phyloP scores from a whole-genome alignment of 2,329 filamentous ascomycete genomes.

The Monosporascus ibericus region DNA sequence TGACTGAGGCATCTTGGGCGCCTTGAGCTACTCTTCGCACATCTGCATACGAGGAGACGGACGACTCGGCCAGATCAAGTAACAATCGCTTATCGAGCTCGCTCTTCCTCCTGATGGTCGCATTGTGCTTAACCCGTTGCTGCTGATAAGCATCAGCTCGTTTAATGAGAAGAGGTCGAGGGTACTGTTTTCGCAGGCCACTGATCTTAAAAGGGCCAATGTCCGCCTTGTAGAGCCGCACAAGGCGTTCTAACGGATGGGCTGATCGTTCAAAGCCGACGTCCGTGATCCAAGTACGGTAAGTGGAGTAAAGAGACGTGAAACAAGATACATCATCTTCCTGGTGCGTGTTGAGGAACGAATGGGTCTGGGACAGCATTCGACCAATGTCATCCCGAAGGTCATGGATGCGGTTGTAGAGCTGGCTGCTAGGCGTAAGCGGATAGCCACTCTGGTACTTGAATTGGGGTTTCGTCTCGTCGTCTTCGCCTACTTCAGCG shows the following conservation, averaged over 20 bases:
- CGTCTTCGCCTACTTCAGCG: constrained; percentile 66
- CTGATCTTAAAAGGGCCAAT: constrained; percentile 91
- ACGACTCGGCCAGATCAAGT: constrained; percentile 82
- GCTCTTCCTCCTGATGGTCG: constrained; percentile 78
- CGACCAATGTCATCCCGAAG: constrained; percentile 75
- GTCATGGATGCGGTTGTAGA: constrained; percentile 72
- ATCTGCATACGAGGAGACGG: constrained; percentile 87
- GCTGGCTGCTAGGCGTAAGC: constrained; percentile 51
- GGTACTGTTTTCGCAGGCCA: constrained; percentile 86
- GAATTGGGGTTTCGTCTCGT: constrained; percentile 80
- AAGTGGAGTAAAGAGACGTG: constrained; percentile 85
- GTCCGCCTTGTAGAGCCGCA: constrained; percentile 78
- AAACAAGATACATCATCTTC: constrained; percentile 97
- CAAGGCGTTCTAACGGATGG: constrained; percentile 83
- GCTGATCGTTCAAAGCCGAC: constrained; percentile 94
- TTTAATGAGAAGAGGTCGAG: constrained; percentile 83
- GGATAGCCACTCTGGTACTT: constrained; percentile 84
- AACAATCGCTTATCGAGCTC: constrained; percentile 83
- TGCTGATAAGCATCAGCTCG: constrained; percentile 92
- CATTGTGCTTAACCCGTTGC: constrained; percentile 89
- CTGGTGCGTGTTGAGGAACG: constrained; percentile 75
- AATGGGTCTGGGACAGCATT: constrained; percentile 76
- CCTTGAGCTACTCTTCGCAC: constrained; percentile 91
- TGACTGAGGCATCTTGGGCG: constrained; percentile 87
- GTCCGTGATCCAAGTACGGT: constrained; percentile 94